These are phyloP conservation scores for Talaromyces pinophilus DNA, from an alignment of 2,329 filamentous ascomycete species.

Conservation along the genomic window DNA sequence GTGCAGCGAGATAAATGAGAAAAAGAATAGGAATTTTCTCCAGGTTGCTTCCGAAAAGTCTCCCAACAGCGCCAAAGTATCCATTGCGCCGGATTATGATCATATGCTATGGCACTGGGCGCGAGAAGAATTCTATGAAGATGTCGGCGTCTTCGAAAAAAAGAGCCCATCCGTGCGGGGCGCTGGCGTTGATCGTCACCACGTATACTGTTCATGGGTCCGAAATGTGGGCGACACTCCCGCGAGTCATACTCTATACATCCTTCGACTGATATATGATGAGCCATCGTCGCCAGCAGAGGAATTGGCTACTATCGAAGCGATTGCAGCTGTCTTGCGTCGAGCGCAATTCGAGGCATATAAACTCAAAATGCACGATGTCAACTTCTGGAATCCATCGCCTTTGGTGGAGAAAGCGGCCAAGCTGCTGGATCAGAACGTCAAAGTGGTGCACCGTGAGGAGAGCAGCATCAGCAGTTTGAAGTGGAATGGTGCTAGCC, in stretches of 20 bases:
- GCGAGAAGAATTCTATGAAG: slow-evolving; percentile 75
- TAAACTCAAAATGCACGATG: slow-evolving; percentile 67
- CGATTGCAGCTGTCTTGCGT: slow-evolving; percentile 64
- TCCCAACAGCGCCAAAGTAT: slow-evolving; percentile 57
- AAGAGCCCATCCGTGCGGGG: slow-evolving; percentile 64
- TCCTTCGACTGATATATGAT: slow-evolving; percentile 46
- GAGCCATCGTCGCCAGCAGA: slow-evolving; percentile 43
- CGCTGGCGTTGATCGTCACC: slow-evolving; percentile 58
- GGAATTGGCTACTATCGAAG: slow-evolving; percentile 53
- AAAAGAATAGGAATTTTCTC: slow-evolving; percentile 65
- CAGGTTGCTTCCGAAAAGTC: slow-evolving; percentile 46
- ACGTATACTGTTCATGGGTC: slow-evolving; percentile 46
- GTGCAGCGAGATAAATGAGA: slow-evolving; percentile 63
- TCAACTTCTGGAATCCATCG: slow-evolving; percentile 83
- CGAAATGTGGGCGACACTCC: slow-evolving; percentile 42
- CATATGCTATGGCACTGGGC: slow-evolving; percentile 75
- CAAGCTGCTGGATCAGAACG: slow-evolving; percentile 39
- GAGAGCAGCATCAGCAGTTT: slow-evolving; percentile 50
- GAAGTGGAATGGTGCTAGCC: slow-evolving; percentile 48
- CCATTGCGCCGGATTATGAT: slow-evolving; percentile 67
- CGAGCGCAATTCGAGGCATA: slow-evolving; percentile 70
- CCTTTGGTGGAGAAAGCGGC: slow-evolving; percentile 52
- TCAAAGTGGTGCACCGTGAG: slow-evolving; percentile 47
- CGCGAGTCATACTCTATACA: slow-evolving; percentile 44
- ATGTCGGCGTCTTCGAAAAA: slow-evolving; percentile 59